Evolutionary conservation across 2,329 filamentous ascomycete species (phyloP).

Genomic region (Paraconiothyrium brasiliense): DNA sequence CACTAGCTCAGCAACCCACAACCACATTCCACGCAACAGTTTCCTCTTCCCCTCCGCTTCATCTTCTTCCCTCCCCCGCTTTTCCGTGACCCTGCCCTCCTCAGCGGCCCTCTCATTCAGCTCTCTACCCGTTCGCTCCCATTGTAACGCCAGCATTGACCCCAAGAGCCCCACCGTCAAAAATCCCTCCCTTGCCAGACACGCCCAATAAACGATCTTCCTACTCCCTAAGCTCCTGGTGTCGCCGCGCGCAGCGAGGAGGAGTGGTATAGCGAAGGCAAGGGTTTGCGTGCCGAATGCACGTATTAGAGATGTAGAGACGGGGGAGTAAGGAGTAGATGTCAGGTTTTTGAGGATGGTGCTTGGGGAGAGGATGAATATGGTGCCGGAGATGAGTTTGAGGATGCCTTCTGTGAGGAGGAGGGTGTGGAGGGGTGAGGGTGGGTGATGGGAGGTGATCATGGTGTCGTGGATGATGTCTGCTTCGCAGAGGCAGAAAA

Average conservation of each 20-base stretch:
- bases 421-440: conserved; percentile 25
- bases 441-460: neutral
- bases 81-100: conserved; percentile 17
- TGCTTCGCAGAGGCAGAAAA: too few relatives aligned
- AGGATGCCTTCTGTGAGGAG: conserved; percentile 27
- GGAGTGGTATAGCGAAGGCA: conserved; percentile 31
- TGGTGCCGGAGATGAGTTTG: conserved; percentile 25
- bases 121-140: neutral
- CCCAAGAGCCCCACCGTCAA: conserved; percentile 16
- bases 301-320: conserved; percentile 20
- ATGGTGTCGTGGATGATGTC: neutral
- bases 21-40: conserved; percentile 24
- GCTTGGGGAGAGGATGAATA: conserved; percentile 25
- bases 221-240: conserved; percentile 10
- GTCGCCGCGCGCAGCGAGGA: conserved; percentile 23
- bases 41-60: conserved; percentile 7
- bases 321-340: conserved; percentile 13
- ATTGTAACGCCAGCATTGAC: conserved; percentile 17
- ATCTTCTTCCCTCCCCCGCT: conserved; percentile 15
- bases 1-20: conserved; percentile 28
- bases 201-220: conserved; percentile 25
- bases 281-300: conserved; percentile 29
- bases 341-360: conserved; percentile 23
- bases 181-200: conserved; percentile 18
- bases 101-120: conserved; percentile 16